These are phyloP conservation scores for Tricholoma terreum DNA, from an alignment of 768 basidiomycete genomes.

Conservation along the genomic window DNA sequence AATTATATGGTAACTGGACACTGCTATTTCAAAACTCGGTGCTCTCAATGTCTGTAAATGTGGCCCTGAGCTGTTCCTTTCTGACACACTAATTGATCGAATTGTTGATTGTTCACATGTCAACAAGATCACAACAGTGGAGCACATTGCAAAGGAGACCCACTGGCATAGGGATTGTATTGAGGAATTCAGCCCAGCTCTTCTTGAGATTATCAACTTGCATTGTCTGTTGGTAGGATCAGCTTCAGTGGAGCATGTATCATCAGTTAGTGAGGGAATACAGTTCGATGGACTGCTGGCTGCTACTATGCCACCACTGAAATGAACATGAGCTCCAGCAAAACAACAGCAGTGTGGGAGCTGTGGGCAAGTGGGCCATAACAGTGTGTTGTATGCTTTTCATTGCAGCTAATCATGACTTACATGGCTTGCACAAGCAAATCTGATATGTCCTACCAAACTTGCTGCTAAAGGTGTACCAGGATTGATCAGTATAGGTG, in stretches of 20 bases:
- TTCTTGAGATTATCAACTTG: no score
- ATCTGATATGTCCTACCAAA: not conserved
- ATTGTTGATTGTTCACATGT: not conserved
- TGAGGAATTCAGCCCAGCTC: no score
- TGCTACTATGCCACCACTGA: no score
- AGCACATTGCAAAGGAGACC: not conserved
- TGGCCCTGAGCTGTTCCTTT: not conserved
- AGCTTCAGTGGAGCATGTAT: not conserved
- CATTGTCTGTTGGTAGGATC: no score
- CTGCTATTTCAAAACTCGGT: not conserved
- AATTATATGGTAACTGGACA: not conserved
- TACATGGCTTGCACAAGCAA: not conserved
- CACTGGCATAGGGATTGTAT: conserved; percentile 1
- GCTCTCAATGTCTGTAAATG: no score
- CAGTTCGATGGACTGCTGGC: no score
- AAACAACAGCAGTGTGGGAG: not conserved
- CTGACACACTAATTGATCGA: not conserved
- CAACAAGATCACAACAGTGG: not conserved
- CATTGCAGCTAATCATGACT: not conserved
- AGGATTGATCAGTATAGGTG: no score
- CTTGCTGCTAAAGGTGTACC: no score
- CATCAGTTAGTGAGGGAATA: not conserved
- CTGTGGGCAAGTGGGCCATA: not conserved
- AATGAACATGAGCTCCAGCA: no score
- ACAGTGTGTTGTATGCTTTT: not conserved